Percentiles rank a stretch among this genome's conserved stretches.
These are phyloP conservation scores for Sonneratia caseolaris DNA, from an alignment of 345 rosid species.

Conservation along the genomic window DNA sequence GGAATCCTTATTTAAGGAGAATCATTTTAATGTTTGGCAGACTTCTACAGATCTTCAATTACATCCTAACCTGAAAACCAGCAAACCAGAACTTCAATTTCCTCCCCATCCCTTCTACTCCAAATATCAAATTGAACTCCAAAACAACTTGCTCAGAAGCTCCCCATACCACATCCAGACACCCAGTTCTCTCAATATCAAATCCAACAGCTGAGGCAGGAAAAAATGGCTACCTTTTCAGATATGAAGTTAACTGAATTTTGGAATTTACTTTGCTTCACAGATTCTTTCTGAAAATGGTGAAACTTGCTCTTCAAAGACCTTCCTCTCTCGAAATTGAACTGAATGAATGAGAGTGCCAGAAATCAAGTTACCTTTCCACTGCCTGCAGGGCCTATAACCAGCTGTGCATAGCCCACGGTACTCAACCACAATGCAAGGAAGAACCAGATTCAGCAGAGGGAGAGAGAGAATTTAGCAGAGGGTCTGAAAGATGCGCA, in stretches of 20 bases:
- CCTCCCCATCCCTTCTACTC: not conserved
- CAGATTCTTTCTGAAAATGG: not conserved
- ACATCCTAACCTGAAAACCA: not conserved
- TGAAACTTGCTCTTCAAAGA: not conserved
- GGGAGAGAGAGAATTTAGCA: slow-evolving; percentile 8
- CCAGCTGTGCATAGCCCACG: slow-evolving; percentile 88
- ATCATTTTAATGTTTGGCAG: not conserved
- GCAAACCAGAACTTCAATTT: not conserved
- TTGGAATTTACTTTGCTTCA: not conserved
- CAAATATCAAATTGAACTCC: not conserved
- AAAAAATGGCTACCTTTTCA: not conserved
- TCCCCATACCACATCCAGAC: not conserved
- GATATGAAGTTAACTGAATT: not conserved
- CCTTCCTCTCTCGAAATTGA: not conserved
- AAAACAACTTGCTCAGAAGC: not conserved
- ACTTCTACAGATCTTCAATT: not conserved
- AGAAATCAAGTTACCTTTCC: slow-evolving; percentile 47
- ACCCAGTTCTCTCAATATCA: not conserved
- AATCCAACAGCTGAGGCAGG: not conserved
- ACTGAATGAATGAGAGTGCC: not conserved
- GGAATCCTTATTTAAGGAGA: not conserved
- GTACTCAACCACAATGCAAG: not conserved
- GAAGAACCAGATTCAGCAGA: not conserved
- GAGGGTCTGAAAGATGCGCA: slow-evolving; percentile 42
- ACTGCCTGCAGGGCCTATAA: slow-evolving; percentile 79